Evolutionary conservation across 2,329 filamentous ascomycete genomes (phyloP).

Genomic region (Fonsecaea nubica): DNA sequence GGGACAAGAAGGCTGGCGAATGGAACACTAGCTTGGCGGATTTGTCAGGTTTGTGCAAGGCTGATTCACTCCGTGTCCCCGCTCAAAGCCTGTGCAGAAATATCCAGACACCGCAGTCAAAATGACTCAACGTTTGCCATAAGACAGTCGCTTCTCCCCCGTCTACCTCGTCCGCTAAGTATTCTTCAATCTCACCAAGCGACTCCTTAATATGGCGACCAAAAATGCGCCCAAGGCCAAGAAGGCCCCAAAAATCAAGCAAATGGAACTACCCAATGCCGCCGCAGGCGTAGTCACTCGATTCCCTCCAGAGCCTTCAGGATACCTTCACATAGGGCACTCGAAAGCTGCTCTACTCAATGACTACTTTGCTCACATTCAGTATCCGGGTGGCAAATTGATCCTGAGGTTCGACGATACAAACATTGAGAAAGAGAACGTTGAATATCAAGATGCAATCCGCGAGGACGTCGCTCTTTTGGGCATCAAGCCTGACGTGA

Average conservation of each 20-base stretch:
- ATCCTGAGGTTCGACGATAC: conserved; percentile 96
- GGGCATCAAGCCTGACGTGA: conserved; percentile 85
- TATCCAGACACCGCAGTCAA: conserved; percentile 19
- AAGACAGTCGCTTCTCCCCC: conserved; percentile 7
- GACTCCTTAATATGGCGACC: conserved; percentile 28
- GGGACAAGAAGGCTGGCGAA: conserved; percentile 1
- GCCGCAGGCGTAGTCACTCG: conserved; percentile 45
- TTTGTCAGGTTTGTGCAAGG: conserved; percentile 27
- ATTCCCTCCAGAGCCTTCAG: conserved; percentile 48
- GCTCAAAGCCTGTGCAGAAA: conserved; percentile 18
- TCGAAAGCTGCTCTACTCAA: conserved; percentile 45
- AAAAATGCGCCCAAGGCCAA: conserved; percentile 37
- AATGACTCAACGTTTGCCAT: conserved; percentile 22
- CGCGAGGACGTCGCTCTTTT: conserved; percentile 89
- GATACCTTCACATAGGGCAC: conserved; percentile 47
- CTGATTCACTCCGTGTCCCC: conserved; percentile 15
- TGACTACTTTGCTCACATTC: conserved; percentile 44
- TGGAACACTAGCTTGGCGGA: conserved; percentile 19
- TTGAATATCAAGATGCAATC: conserved; percentile 94
- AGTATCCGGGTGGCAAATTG: conserved; percentile 68
- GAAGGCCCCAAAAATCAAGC: conserved; percentile 40
- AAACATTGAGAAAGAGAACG: conserved; percentile 95
- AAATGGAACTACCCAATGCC: conserved; percentile 44
- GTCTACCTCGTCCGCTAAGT: conserved; percentile 5
- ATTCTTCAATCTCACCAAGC: conserved; percentile 1